Evolutionary conservation across 2,329 filamentous ascomycete genomes (phyloP).

Genomic region (Aureobasidium sp.): DNA sequence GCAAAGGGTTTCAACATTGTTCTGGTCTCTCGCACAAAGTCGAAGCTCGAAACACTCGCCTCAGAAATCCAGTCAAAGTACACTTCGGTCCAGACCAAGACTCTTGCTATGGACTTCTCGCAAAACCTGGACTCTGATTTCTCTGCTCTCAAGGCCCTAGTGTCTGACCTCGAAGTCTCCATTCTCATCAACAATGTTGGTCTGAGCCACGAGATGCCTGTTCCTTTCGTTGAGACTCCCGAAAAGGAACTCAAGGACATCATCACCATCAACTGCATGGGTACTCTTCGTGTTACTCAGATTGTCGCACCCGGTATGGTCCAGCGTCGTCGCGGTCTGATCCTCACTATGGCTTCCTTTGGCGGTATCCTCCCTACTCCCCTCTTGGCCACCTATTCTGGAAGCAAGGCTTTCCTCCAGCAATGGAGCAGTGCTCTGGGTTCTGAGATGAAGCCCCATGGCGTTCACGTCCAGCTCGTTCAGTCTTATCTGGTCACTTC

Average conservation of each 20-base stretch:
- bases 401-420: slow-evolving; percentile 96
- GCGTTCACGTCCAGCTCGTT: slow-evolving; percentile 80
- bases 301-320: slow-evolving; percentile 78
- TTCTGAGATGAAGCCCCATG: slow-evolving; percentile 69
- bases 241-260: slow-evolving; percentile 79
- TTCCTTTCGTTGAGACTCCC: slow-evolving; percentile 73
- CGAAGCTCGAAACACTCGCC: slow-evolving; percentile 74
- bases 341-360: slow-evolving; percentile 96
- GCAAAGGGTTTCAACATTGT: slow-evolving; percentile 89
- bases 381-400: slow-evolving; percentile 89
- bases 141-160: slow-evolving; percentile 57
- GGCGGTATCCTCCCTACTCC: slow-evolving; percentile 88
- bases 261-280: slow-evolving; percentile 89
- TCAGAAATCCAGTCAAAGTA: slow-evolving; percentile 66
- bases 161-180: slow-evolving; percentile 68
- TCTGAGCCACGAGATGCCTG: slow-evolving; percentile 85
- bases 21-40: slow-evolving; percentile 89
- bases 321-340: slow-evolving; percentile 73
- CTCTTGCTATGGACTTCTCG: slow-evolving; percentile 85
- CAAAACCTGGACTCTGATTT: slow-evolving; percentile 74
- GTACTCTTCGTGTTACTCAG: slow-evolving; percentile 81
- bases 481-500: slow-evolving; percentile 90
- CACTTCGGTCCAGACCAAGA: slow-evolving; percentile 62
- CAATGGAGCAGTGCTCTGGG: slow-evolving; percentile 87
- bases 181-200: slow-evolving; percentile 97